These are phyloP conservation scores for Pestalotiopsis sp. DNA, from an alignment of 2,329 filamentous ascomycete species.

Conservation along the genomic window DNA sequence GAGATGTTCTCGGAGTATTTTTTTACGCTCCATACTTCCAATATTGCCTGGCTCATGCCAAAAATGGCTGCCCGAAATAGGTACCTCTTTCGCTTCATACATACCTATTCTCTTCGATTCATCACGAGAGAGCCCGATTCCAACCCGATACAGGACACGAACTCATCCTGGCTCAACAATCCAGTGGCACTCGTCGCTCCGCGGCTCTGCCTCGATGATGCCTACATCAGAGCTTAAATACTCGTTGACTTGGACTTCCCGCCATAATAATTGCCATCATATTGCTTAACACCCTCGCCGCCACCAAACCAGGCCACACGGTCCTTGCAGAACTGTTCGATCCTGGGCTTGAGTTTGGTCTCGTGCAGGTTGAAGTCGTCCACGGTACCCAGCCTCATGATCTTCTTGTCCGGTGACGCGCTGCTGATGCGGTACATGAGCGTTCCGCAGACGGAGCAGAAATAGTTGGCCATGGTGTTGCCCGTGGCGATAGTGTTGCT, in stretches of 20 bases:
- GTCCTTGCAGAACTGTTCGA: conserved; percentile 35
- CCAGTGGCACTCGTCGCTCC: no score
- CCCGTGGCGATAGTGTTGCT: conserved; percentile 45
- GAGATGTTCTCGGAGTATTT: no score
- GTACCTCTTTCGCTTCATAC: no score
- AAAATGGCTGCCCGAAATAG: no score
- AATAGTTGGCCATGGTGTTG: conserved; percentile 60
- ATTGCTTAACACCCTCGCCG: not conserved
- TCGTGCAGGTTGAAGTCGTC: conserved; percentile 62
- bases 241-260: not conserved
- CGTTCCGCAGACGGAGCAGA: conserved; percentile 59
- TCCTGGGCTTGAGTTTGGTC: conserved; percentile 51
- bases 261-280: not conserved
- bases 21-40: no score
- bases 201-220: no score
- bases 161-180: no score
- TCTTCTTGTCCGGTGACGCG: conserved; percentile 42
- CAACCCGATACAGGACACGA: no score
- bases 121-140: no score
- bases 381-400: conserved; percentile 59
- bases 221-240: not conserved
- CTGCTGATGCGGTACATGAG: conserved; percentile 57
- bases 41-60: no score
- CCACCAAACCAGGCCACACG: conserved; percentile 2
- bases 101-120: not conserved